A percentile compares a stretch with the other conserved stretches of the same genome.
Evolutionary conservation across 345 rosid genomes (phyloP).

Genomic region (Eucalyptus grandis): DNA sequence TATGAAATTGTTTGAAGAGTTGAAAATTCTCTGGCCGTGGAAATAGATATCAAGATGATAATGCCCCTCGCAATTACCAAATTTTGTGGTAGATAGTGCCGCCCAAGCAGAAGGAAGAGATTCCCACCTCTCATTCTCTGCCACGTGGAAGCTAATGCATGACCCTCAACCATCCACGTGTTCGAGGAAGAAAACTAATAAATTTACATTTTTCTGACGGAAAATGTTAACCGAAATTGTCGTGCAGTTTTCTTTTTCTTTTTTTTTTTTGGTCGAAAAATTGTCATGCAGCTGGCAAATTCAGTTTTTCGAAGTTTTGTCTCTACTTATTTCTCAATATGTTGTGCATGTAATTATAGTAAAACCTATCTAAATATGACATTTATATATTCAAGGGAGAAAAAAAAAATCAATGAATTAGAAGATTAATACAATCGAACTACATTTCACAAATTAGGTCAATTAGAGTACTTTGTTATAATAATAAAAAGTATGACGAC

Average conservation of each 20-base stretch:
- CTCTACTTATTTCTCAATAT: neutral
- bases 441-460: neutral
- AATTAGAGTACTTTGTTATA: neutral
- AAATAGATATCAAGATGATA: neutral
- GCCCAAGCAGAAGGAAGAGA: neutral
- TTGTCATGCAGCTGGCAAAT: neutral
- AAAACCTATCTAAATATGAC: neutral
- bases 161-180: neutral
- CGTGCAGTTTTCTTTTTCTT: accelerated
- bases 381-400: neutral
- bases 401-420: neutral
- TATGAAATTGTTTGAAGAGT: neutral
- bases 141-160: neutral
- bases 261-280: neutral
- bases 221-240: neutral
- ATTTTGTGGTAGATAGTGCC: neutral
- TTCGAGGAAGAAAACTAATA: neutral
- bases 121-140: neutral
- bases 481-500: neutral
- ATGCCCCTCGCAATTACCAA: neutral
- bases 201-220: neutral
- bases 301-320: neutral
- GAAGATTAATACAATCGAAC: neutral
- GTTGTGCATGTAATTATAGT: neutral
- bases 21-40: neutral